phyloP scores from a whole-genome alignment of 805 yeast species.

The Candida railenensis region DNA sequence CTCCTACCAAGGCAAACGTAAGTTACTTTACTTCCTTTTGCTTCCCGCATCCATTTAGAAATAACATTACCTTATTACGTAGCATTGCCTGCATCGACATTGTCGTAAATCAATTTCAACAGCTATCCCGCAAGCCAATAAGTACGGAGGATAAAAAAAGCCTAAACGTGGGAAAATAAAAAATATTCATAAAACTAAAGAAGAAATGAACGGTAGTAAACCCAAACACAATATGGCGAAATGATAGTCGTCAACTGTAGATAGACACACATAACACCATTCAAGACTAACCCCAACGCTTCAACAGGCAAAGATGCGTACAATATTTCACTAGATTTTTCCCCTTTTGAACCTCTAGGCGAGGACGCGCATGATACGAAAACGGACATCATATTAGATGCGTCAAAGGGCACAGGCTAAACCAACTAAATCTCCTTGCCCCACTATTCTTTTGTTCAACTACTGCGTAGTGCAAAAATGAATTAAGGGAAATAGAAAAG shows the following conservation, averaged over 20 bases:
- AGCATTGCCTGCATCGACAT: neutral
- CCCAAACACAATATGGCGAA: too few species aligned
- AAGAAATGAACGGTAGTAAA: too few species aligned
- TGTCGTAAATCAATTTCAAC: neutral
- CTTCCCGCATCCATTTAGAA: too few species aligned
- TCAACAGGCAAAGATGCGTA: too few species aligned
- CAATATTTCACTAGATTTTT: too few species aligned
- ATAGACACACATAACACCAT: too few species aligned
- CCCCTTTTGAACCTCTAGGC: neutral
- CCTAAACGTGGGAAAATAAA: too few species aligned
- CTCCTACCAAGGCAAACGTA: too few species aligned
- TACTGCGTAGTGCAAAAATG: neutral
- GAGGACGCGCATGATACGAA: neutral
- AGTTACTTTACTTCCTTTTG: too few species aligned
- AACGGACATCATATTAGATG: conserved; percentile 2
- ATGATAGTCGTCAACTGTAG: too few species aligned
- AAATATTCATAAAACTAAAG: neutral
- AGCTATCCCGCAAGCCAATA: neutral
- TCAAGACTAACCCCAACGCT: too few species aligned
- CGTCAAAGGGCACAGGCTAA: neutral
- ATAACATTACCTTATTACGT: neutral
- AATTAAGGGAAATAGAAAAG: too few species aligned
- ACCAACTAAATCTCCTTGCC: neutral
- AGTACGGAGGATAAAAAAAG: neutral
- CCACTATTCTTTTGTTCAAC: neutral